These are phyloP conservation scores for Macrotyloma uniflorum DNA, from an alignment of 306 rosid species.

Conservation along the genomic window DNA sequence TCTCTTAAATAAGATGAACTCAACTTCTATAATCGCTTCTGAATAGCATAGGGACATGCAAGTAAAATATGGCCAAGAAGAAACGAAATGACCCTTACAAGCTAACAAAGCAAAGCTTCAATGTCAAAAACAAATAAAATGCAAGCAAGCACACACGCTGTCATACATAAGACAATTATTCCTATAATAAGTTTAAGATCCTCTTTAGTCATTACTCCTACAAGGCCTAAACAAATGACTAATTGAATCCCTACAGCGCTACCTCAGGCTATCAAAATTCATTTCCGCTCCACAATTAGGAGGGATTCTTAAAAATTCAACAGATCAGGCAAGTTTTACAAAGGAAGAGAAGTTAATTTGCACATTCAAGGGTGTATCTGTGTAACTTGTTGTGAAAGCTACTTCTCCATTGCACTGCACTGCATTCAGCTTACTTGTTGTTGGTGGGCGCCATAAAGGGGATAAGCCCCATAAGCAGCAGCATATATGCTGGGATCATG, in stretches of 20 bases:
- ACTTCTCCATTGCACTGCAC: conserved; percentile 39
- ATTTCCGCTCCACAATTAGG: conserved; percentile 79
- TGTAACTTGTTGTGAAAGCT: conserved; percentile 40
- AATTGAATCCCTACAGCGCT: conserved; percentile 66
- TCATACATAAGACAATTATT: conserved; percentile 45
- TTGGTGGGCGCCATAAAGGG: conserved; percentile 84
- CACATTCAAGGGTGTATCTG: conserved; percentile 40
- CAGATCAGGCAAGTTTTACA: conserved; percentile 61
- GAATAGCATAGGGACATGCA: conserved; percentile 6
- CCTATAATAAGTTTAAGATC: conserved; percentile 43
- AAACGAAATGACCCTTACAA: conserved; percentile 12
- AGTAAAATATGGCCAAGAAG: not conserved
- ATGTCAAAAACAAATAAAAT: conserved; percentile 12
- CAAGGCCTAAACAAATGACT: conserved; percentile 55
- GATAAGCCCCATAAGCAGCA: conserved; percentile 85
- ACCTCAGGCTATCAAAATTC: conserved; percentile 78
- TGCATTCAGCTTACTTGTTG: conserved; percentile 89
- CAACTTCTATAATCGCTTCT: not conserved
- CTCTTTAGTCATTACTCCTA: conserved; percentile 49
- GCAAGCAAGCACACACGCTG: conserved; percentile 30
- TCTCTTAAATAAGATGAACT: not conserved
- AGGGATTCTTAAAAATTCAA: conserved; percentile 65
- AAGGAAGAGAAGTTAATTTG: conserved; percentile 36
- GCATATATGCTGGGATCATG: conserved; percentile 86
- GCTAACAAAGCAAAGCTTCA: conserved; percentile 31